Evolutionary conservation across 2,329 filamentous ascomycete genomes (phyloP).

Genomic region (Mycogone perniciosa): DNA sequence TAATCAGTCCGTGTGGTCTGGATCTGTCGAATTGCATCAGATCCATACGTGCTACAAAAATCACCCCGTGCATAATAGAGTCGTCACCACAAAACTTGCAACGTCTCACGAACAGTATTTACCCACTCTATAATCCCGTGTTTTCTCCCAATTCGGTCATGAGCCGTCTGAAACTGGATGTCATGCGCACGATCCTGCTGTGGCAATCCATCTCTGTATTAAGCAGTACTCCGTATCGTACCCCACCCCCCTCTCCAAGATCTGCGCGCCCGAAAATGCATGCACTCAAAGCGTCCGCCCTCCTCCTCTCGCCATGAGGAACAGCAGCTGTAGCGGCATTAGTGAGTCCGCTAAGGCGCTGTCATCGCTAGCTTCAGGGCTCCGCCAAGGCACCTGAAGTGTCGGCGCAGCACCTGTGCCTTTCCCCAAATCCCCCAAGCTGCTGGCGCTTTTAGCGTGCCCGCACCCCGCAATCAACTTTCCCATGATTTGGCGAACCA

Average conservation of each 20-base stretch:
- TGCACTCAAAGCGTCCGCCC: no score
- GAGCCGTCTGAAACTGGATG: background rate
- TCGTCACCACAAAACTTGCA: no score
- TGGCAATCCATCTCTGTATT: no score
- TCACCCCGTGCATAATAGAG: no score
- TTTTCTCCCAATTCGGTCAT: background rate
- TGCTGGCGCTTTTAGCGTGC: no score
- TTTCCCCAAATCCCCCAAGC: background rate
- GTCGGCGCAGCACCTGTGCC: background rate
- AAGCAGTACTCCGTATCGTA: no score
- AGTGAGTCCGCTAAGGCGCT: background rate
- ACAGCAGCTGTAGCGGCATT: background rate
- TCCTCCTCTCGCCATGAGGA: no score
- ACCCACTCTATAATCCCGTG: background rate
- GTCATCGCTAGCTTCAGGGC: background rate
- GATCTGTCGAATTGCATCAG: no score
- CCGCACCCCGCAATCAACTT: constrained; percentile 7
- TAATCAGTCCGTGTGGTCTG: no score
- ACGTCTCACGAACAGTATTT: background rate
- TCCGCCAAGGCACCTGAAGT: background rate
- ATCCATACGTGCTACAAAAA: no score
- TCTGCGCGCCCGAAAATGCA: no score
- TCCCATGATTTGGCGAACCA: background rate
- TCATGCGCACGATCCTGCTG: background rate
- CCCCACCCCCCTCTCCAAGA: background rate